Base-by-base conservation (phyloP, 352 stramenopile genomes). In the Phytophthora quininea region DNA sequence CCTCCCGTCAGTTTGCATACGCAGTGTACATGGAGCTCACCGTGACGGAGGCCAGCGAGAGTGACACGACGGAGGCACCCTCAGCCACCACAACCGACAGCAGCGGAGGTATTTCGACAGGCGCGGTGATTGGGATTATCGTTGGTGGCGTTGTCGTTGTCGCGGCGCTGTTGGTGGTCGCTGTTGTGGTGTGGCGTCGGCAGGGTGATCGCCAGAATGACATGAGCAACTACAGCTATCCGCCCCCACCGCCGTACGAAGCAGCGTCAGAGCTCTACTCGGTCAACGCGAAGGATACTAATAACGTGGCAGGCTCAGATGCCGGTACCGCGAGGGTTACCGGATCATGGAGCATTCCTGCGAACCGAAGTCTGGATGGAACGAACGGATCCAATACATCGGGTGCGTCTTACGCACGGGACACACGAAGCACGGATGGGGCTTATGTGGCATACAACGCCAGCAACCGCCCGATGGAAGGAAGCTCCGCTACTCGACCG, bases 61-160 rank as follows among this genome's bases (percentile, higher is more conserved):
- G 49, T 27, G 45, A 51, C 38, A 58, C 65, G n/a, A 78, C 69
- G 24, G 61, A 68, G 12, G 58, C 71, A 3, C 73, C 74, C 2
- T 29, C 42, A 15, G 46, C 54, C 12, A 66, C 43, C 38, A 70
- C 69, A 33, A 59, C 54, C 7, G 47, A 32, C 14, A 49, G 29
- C 19, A 74, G 71, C 32, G 52, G 64, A 12, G 70, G 78, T 0
- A 58, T 92, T 9, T 90, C 84, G 1, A 67, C 68, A n/a, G 73
- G 57, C 2, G 74, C 74, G 14, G 77, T 80, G 12, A 74, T 90
- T 58, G 82, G 74, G 11, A 90, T 92, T 58, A 67, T 90, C 54
- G 74, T 89, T n/a, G 79, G 75, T 10, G 76, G 64, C 12, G 62
- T 89, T 54, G 73, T 90, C 32, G 54, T 88, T 6, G 62, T 88